phyloP scores from a whole-genome alignment of 2,329 filamentous ascomycete species.

The Scytalidium sp. region DNA sequence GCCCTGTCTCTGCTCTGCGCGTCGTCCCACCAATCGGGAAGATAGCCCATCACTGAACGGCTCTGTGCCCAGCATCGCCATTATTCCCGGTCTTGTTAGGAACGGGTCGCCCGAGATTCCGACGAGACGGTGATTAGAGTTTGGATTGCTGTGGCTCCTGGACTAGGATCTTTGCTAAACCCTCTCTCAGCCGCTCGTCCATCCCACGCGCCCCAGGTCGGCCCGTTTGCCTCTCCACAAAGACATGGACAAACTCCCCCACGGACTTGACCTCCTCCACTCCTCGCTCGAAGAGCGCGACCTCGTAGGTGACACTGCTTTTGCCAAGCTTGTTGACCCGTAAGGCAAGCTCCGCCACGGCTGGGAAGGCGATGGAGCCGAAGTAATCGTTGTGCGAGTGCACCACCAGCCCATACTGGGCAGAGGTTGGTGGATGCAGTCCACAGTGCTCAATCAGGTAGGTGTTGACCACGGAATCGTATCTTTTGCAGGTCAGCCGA shows the following conservation, averaged over 20 bases:
- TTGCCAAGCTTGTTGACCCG: constrained; percentile 81
- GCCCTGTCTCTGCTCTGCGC: too few species aligned
- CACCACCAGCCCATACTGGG: constrained; percentile 79
- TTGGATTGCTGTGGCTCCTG: constrained; percentile 17
- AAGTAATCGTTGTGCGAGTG: constrained; percentile 86
- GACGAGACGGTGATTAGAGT: constrained; percentile 12
- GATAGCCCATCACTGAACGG: too few species aligned
- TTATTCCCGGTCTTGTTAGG: not conserved
- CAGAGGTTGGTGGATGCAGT: constrained; percentile 65
- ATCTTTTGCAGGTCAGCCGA: constrained; percentile 45
- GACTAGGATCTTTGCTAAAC: constrained; percentile 54
- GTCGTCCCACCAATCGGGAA: not conserved
- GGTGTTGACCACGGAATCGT: constrained; percentile 86
- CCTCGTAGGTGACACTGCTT: constrained; percentile 86
- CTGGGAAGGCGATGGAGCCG: constrained; percentile 76
- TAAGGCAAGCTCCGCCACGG: constrained; percentile 75
- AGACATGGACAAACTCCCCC: constrained; percentile 83
- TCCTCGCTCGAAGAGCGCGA: constrained; percentile 78
- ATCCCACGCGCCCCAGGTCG: constrained; percentile 67
- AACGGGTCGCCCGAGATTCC: not conserved
- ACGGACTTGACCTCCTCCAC: constrained; percentile 75
- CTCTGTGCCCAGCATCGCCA: too few species aligned
- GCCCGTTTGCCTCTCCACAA: constrained; percentile 72
- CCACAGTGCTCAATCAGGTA: constrained; percentile 80
- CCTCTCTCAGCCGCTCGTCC: constrained; percentile 52